Evolutionary conservation across 2,329 filamentous ascomycete genomes (phyloP), one percentile per base, ranked within the genome.

Genomic region (Dryadomyces sulphureus): DNA sequence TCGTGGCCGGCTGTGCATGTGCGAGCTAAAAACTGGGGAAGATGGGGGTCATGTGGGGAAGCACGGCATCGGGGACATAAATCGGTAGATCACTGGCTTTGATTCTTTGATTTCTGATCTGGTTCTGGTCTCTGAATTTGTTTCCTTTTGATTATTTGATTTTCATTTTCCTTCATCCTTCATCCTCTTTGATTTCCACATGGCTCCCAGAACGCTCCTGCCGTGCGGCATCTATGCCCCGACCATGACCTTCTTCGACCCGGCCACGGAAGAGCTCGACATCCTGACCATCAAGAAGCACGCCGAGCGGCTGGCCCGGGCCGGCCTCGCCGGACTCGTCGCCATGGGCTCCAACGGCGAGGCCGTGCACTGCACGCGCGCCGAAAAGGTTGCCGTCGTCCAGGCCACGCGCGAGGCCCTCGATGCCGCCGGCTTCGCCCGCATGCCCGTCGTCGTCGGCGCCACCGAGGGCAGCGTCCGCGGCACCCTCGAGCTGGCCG

Each of bases 331-430:
- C 41, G 87, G 87, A 32, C 73, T 94, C 22, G 84, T 92, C 38
- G 82, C 81, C 54, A 87, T 92, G 81, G 87, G 88, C 51, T 93
- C 86, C 54, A 94, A 93, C 64, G 87, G 87, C 50, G 87, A 94
- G 67, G 86, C 87, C 21, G 82, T 87, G 47, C 86, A 94, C 67
- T 80, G 89, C 56, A 84, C 81, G 45, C 75, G 77, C 39, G 75
- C 81, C 51, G 87, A 94, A 65, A 88, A 88, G 61, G 62, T 77
- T 41, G 74, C 76, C 27, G 80, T 92, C 52, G 90, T 84, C 17
- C 70, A 70, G 57, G 83, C 86, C 45, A 90, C 85, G 8, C 79
- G 87, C 47, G 81, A 87, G 59, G 86, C 87, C 17, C 74, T 94
- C 41, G 82, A 92, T 59, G 81, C 79, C 41, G 84, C 87, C 24